Conservation (phyloP, 176 grass and related monocot genomes). For the Cymbopogon citratus region DNA sequence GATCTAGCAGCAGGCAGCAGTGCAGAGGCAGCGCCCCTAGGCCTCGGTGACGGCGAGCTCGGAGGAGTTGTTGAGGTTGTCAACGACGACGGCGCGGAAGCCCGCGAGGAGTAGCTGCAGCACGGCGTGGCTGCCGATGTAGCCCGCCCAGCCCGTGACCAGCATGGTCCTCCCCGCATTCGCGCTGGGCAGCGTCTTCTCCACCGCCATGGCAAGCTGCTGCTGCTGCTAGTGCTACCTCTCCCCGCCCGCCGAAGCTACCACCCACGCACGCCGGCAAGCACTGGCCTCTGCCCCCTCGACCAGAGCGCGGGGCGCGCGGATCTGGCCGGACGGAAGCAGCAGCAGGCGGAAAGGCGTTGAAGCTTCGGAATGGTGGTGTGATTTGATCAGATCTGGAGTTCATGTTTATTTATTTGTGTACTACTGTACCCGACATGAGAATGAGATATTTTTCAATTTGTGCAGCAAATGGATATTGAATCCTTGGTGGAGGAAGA, state of each 20-base stretch:
- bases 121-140: constrained; percentile 89
- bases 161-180: constrained; percentile 44
- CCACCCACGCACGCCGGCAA: background rate
- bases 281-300: background rate
- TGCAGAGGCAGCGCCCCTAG: too few species aligned
- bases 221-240: too few species aligned
- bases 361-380: constrained; percentile 19
- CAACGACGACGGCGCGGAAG: constrained; percentile 53
- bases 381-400: too few species aligned
- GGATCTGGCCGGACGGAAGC: constrained; percentile 16
- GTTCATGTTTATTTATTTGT: too few species aligned
- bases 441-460: too few species aligned
- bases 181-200: constrained; percentile 17
- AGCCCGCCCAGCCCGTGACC: constrained; percentile 74
- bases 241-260: background rate
- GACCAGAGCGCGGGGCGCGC: constrained; percentile 24
- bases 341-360: background rate
- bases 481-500: too few species aligned
- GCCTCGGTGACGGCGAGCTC: constrained; percentile 53
- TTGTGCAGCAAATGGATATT: too few species aligned
- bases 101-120: constrained; percentile 68
- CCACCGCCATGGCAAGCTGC: constrained; percentile 28
- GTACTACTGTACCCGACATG: too few species aligned
- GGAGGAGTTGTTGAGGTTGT: constrained; percentile 83
- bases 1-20: too few species aligned